Evolutionary conservation across 148 eudicot genomes (phyloP), one percentile per base, ranked within the genome.

Genomic region (Dysphania ambrosioides): DNA sequence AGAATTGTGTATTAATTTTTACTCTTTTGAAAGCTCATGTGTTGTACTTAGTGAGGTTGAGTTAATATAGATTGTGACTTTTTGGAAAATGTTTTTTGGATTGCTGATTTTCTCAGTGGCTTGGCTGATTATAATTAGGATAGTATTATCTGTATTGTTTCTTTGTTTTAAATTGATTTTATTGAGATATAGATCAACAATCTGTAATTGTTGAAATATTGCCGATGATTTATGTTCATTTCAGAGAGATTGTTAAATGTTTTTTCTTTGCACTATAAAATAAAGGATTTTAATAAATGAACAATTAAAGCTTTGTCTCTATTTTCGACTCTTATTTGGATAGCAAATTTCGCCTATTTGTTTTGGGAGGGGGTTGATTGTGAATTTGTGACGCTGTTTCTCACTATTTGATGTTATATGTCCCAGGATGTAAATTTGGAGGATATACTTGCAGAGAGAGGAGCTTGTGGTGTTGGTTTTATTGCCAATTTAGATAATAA

Each of bases 391-490:
- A 47, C 49, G 2, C 36, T 44, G 65, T 15, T 66, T 71, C 24
- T 70, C 47, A 56, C 27, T 6, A 2, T 41, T 49, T 57, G 57
- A 23, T 34, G 51, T 75, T 75, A 26, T 70, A n/a, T 21, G 77
- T 80, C 66, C 53, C 79, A 95, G 99, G 97, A 72, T 85, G 99
- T 88, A 65, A 85, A 92, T 77, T 85, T 95, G 91, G 87, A 88
- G 66, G 99, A 95, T 79, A 92, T 95, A 81, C 27, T 95, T 72
- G 78, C 97, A 34, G 97, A 92, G 80, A 89, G 92, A 81, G 99
- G 99, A 59, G 97, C 92, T 42, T 95, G 99, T 84, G 99, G 99
- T 74, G 99, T 95, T 71, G 99, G 99, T 72, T 95, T 95, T 80
- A 90, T 95, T 76, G 99, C 99, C 66, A 86, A 92, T 85, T 79